Conservation (phyloP, 2,329 filamentous ascomycete species). For the Colletotrichum sojae region DNA sequence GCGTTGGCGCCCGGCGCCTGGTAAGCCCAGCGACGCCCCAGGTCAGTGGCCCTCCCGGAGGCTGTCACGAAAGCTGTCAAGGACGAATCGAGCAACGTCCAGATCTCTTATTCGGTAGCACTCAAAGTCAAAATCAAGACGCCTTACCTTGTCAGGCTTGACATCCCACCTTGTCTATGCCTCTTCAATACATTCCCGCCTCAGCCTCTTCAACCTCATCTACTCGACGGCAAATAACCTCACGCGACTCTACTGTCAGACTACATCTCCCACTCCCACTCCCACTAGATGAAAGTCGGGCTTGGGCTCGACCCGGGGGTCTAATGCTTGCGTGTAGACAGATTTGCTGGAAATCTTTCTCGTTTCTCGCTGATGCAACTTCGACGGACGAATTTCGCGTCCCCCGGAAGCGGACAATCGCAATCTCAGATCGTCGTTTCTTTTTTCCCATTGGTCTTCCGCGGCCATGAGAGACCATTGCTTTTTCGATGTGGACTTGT, state of each 20-base stretch:
- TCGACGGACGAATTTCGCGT: background rate
- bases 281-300: too few relatives aligned
- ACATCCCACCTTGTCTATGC: conserved; percentile 29
- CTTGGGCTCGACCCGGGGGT: too few relatives aligned
- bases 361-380: background rate
- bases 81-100: conserved; percentile 39
- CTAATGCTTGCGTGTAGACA: background rate
- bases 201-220: conserved; percentile 38
- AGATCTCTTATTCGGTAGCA: conserved; percentile 37
- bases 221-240: conserved; percentile 1
- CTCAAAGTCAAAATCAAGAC: conserved; percentile 39
- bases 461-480: conserved; percentile 10
- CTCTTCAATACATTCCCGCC: conserved; percentile 13
- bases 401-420: conserved; percentile 3
- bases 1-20: conserved; percentile 24
- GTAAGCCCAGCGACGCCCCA: conserved; percentile 21
- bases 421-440: conserved; percentile 21
- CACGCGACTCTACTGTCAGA: background rate
- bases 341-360: background rate
- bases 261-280: too few relatives aligned
- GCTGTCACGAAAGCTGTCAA: conserved; percentile 37
- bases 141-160: conserved; percentile 39
- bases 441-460: conserved; percentile 7
- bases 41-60: background rate
- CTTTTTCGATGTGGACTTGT: conserved; percentile 6